Conservation (phyloP, 2,329 filamentous ascomycete species). For the Dothideomycetes sp. region DNA sequence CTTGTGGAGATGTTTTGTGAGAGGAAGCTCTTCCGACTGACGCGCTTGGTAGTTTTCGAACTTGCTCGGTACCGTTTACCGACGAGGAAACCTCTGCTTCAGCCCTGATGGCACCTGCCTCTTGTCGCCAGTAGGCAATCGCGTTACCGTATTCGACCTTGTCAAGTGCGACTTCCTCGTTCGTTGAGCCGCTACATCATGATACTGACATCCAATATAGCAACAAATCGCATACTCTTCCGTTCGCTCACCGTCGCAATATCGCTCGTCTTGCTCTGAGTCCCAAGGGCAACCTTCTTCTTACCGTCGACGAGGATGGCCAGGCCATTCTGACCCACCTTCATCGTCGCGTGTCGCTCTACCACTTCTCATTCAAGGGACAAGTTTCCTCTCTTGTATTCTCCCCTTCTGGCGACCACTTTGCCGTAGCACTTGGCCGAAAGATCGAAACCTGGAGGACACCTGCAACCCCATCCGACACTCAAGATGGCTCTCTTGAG, state of each 20-base stretch:
- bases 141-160: constrained; percentile 90
- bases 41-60: constrained; percentile 73
- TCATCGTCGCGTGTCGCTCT: constrained; percentile 72
- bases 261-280: constrained; percentile 81
- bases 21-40: constrained; percentile 20
- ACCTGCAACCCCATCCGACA: constrained; percentile 68
- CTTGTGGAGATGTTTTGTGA: neutral
- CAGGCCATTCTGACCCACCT: constrained; percentile 90
- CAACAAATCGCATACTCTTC: constrained; percentile 79
- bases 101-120: constrained; percentile 92
- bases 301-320: constrained; percentile 90
- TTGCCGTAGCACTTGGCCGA: constrained; percentile 78
- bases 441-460: constrained; percentile 95
- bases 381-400: constrained; percentile 77
- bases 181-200: too few species aligned
- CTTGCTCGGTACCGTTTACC: constrained; percentile 94
- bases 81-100: constrained; percentile 93
- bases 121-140: constrained; percentile 91
- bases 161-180: constrained; percentile 62
- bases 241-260: constrained; percentile 89
- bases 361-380: constrained; percentile 92
- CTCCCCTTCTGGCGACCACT: constrained; percentile 81
- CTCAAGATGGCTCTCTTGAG: constrained; percentile 71
- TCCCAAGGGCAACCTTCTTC: constrained; percentile 80
- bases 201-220: constrained; percentile 34